phyloP scores from a whole-genome alignment of 2,329 filamentous ascomycete species.

The Hypomyces perniciosus region DNA sequence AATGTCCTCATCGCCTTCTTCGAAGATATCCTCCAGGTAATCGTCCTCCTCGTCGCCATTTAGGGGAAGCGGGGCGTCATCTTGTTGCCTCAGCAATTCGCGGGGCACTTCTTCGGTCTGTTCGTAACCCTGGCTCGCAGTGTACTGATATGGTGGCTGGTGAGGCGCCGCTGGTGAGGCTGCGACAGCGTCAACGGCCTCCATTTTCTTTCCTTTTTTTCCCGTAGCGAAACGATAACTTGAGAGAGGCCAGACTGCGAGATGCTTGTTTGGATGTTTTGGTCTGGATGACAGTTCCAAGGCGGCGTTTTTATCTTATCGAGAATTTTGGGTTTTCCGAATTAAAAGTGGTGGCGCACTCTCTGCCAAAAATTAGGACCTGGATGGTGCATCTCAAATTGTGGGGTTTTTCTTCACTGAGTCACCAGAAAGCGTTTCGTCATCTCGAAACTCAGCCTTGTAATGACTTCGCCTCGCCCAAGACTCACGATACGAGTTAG shows the following conservation, averaged over 20 bases:
- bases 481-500: too few relatives aligned
- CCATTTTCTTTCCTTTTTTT: constrained; percentile 5
- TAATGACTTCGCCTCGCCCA: too few relatives aligned
- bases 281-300: background rate
- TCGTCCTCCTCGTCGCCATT: constrained; percentile 33
- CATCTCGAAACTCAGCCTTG: background rate
- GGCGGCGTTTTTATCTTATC: constrained; percentile 14
- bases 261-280: background rate
- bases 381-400: background rate
- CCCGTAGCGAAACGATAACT: background rate
- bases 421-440: background rate
- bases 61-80: constrained; percentile 23
- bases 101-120: constrained; percentile 29
- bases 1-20: constrained; percentile 33
- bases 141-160: constrained; percentile 40
- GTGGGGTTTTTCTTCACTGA: background rate
- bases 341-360: constrained; percentile 6
- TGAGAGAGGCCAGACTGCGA: background rate
- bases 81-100: constrained; percentile 20
- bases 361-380: constrained; percentile 2
- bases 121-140: constrained; percentile 39
- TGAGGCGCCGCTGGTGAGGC: constrained; percentile 37
- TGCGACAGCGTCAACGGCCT: constrained; percentile 7
- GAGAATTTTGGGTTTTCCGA: constrained; percentile 9
- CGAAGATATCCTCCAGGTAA: constrained; percentile 37